These are phyloP conservation scores for Komagataella populi DNA, from an alignment of 805 yeast species.

Conservation along the genomic window DNA sequence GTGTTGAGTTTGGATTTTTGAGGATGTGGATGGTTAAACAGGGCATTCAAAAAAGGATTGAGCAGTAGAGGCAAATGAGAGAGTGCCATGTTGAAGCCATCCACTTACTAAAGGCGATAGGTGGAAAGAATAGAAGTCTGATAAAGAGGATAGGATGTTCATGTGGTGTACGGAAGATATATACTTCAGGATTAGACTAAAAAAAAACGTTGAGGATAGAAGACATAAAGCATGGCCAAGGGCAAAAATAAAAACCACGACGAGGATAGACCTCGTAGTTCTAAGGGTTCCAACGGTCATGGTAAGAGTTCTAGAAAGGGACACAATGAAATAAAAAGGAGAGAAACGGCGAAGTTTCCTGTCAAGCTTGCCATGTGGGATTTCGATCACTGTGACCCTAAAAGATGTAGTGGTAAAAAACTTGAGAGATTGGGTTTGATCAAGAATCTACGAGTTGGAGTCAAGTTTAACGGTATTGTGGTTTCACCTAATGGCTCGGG, in stretches of 20 bases:
- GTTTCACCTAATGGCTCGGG: constrained; percentile 88
- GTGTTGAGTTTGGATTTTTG: constrained; percentile 29
- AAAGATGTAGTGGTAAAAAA: constrained; percentile 92
- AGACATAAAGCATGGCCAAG: constrained; percentile 26
- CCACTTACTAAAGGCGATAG: background rate
- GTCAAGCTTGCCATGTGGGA: constrained; percentile 97
- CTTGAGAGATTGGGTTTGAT: constrained; percentile 81
- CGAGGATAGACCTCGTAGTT: constrained; percentile 16
- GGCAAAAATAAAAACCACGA: constrained; percentile 36
- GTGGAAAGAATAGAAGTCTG: background rate
- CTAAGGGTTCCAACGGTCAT: constrained; percentile 40
- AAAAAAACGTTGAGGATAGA: background rate
- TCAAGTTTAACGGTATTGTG: constrained; percentile 80
- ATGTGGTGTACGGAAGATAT: background rate
- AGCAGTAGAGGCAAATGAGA: constrained; percentile 36
- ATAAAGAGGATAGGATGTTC: background rate
- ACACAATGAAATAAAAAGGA: constrained; percentile 13
- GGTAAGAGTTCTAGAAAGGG: constrained; percentile 33
- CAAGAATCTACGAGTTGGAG: constrained; percentile 73
- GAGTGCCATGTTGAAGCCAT: background rate
- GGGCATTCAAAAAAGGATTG: constrained; percentile 51
- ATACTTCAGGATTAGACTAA: background rate
- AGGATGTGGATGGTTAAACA: constrained; percentile 53
- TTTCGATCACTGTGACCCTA: constrained; percentile 97
- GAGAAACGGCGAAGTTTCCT: constrained; percentile 36